Percentiles rank a stretch among this genome's conserved stretches.
Evolutionary conservation across 257 asterid species (phyloP).

Genomic region (Lycium ferocissimum): DNA sequence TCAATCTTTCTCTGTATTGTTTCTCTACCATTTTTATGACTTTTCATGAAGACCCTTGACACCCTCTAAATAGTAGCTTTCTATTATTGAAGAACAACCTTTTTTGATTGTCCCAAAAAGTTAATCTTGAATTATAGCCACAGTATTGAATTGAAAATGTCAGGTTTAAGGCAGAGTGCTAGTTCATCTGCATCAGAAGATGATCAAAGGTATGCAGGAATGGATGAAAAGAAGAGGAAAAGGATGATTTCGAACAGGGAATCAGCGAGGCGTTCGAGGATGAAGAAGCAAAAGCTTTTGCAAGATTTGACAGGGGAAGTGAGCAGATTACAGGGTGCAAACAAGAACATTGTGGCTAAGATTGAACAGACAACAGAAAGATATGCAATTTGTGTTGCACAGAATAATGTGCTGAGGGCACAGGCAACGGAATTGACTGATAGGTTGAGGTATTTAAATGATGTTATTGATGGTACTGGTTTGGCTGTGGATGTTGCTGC

Average conservation of each 20-base stretch:
- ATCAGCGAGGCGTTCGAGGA: conserved; percentile 53
- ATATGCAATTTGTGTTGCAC: conserved; percentile 43
- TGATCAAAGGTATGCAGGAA: conserved; percentile 44
- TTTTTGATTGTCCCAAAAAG: neutral
- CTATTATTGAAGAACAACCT: neutral
- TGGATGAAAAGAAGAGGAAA: conserved; percentile 61
- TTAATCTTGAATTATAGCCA: too few species aligned
- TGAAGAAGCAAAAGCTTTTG: conserved; percentile 54
- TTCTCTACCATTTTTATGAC: conserved; percentile 75
- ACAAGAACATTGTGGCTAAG: conserved; percentile 48
- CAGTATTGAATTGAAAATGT: conserved; percentile 33
- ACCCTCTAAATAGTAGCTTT: neutral
- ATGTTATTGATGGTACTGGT: conserved; percentile 45
- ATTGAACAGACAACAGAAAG: conserved; percentile 54
- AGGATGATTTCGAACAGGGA: conserved; percentile 60
- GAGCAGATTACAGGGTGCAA: conserved; percentile 53
- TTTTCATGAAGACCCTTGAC: conserved; percentile 42
- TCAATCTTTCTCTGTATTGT: conserved; percentile 78
- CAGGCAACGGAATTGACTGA: conserved; percentile 58
- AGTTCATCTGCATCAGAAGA: conserved; percentile 43
- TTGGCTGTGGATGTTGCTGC: conserved; percentile 40
- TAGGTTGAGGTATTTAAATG: conserved; percentile 52
- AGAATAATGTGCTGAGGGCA: conserved; percentile 73
- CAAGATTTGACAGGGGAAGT: conserved; percentile 57
- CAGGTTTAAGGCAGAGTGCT: conserved; percentile 38